Base-by-base conservation (phyloP, 495 filamentous ascomycete species). In the Tuber aestivum region DNA sequence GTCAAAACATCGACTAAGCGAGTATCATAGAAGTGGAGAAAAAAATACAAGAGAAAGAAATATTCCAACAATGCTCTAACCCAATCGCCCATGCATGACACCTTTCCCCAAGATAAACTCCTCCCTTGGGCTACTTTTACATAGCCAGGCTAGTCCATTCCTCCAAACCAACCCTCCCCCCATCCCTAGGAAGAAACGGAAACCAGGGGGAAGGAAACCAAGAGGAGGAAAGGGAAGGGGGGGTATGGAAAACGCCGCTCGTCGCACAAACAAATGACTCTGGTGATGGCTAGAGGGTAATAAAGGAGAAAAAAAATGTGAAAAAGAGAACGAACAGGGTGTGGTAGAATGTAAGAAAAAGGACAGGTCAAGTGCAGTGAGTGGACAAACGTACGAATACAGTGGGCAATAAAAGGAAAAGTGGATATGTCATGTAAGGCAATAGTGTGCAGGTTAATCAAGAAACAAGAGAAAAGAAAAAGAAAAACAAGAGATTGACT, bases 271-370 rank as follows among this genome's bases (percentile, higher is more conserved):
- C 74, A 80, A 75, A 56, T 74, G 70, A 68, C 71, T 42, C 69
- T 71, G 76, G 40, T 75, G 48, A 45, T 73, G 73, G 71, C 42
- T 70, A 69, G 70, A 74, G 80, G 77, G 77, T 80, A 79, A 79
- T 50, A 73, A 77, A 83, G 18, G 38, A 82, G 78, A 81, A 82
- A 82, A 78, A 76, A 78, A 70, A 77, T 79, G 70, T 77, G 61
- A 81, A 82, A 82, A 78, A 76, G 77, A 70, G 77, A 80, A 69
- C 76, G 61, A 80, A 80, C 72, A 44, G 73, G 72, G 76, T 80
- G 77, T 76, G 75, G 75, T 77, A 79, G 71, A 77, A 73, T 70
- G 56, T 73, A 76, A 72, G 69, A 74, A n/a, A n/a, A n/a, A n/a
- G n/a, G n/a, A n/a, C n/a, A n/a, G n/a, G n/a, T n/a, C n/a, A n/a